These are phyloP conservation scores for Stentor coeruleus DNA, from an alignment of 73 alveolate genomes.

Conservation along the genomic window DNA sequence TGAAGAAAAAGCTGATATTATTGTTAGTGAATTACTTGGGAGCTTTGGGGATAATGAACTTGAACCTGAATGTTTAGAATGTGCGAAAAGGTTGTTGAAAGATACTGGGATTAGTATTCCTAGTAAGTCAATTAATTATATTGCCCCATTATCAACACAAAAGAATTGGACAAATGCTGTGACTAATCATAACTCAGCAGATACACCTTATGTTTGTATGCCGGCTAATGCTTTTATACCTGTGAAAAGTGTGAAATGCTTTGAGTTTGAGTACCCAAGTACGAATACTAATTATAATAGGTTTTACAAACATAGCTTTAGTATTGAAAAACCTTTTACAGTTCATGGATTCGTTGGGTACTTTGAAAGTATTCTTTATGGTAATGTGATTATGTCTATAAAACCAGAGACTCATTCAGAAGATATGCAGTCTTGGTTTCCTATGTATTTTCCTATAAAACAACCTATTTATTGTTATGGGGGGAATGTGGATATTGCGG, in stretches of 20 bases:
- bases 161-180: slow-evolving; percentile 66
- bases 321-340: slow-evolving; percentile 34
- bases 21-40: slow-evolving; percentile 88
- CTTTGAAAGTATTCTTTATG: slow-evolving; percentile 61
- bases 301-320: slow-evolving; percentile 33
- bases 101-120: slow-evolving; percentile 74
- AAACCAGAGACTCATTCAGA: slow-evolving; percentile 68
- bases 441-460: slow-evolving; percentile 81
- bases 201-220: slow-evolving; percentile 46
- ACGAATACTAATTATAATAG: slow-evolving; percentile 34
- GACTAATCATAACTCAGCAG: slow-evolving; percentile 29
- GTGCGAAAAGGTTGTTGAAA: slow-evolving; percentile 62
- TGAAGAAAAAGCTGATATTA: slow-evolving; percentile 64
- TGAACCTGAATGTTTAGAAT: slow-evolving; percentile 87
- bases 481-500: slow-evolving; percentile 41
- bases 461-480: slow-evolving; percentile 57
- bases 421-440: slow-evolving; percentile 85
- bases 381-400: slow-evolving; percentile 55
- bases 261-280: slow-evolving; percentile 63
- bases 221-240: slow-evolving; percentile 37
- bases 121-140: slow-evolving; percentile 53
- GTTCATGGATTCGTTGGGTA: slow-evolving; percentile 83
- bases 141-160: slow-evolving; percentile 68
- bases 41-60: slow-evolving; percentile 95
- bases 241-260: slow-evolving; percentile 46